A percentile compares a stretch with the other conserved stretches of the same genome.
phyloP scores from a whole-genome alignment of 768 basidiomycete species.

The Russula emetica region DNA sequence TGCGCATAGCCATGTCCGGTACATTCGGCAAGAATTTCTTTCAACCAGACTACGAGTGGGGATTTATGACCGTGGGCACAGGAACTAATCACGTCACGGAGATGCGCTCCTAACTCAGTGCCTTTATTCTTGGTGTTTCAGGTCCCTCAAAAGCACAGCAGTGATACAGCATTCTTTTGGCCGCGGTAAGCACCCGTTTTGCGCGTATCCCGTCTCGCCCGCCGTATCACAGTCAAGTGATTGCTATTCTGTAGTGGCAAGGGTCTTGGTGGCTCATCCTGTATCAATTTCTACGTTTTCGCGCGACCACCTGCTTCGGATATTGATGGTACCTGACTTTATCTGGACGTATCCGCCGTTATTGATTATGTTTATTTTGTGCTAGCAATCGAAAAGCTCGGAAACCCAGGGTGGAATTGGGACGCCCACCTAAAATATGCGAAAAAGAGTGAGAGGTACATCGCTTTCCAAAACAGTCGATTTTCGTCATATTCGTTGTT shows the following conservation, averaged over 20 bases:
- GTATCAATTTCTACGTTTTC: constrained; percentile 28
- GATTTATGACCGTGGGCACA: constrained; percentile 23
- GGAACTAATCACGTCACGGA: background rate
- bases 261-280: constrained; percentile 26
- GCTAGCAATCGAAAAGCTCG: constrained; percentile 28
- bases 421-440: constrained; percentile 27
- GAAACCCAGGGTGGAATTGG: constrained; percentile 34
- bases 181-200: constrained; percentile 6
- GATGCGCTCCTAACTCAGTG: no score
- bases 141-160: constrained; percentile 26
- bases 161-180: constrained; percentile 21
- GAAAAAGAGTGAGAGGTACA: constrained; percentile 25
- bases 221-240: background rate
- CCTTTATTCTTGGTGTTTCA: background rate
- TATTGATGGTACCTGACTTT: constrained; percentile 23
- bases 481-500: background rate
- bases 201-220: background rate
- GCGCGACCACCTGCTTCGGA: constrained; percentile 29
- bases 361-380: background rate
- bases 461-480: background rate
- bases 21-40: constrained; percentile 24
- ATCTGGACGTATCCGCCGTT: no score
- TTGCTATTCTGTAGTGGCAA: constrained; percentile 20
- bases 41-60: constrained; percentile 28
- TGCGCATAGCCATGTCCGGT: constrained; percentile 12